Base-by-base conservation (phyloP, 192 early-diverging fungal genomes). In the Rhizophagus prolifer region DNA sequence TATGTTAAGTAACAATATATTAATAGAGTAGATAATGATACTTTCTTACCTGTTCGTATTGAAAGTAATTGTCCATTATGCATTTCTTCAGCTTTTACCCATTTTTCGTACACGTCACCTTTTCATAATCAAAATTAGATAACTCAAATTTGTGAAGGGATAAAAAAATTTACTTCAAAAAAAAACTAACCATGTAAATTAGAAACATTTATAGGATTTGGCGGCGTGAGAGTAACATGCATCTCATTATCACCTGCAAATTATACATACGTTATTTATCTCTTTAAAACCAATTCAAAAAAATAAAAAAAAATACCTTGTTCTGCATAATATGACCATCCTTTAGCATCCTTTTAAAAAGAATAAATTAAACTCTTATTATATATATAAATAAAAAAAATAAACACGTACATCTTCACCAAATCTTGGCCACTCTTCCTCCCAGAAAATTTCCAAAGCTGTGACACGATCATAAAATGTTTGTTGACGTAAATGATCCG, bases 371-470 rank as follows among this genome's bases (percentile, higher is more conserved):
- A 38, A 6, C 5, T 38, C 10, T 10, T 61, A 25, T 0, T 61
- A n/a, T 10, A 61, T 6, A 64, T 16, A 31, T 30, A 26, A 6
- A 30, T 30, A 13, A 26, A 10, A 14, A n/a, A 23, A 3, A 64
- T 68, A 19, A 7, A 8, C 28, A 62, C 31, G 7, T 50, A 82
- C 84, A 64, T 83, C 79, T 69, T 90, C 88, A 8, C 86, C 88
- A 75, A 90, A 86, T 4, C 88, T 79, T 41, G 83, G 81, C 19
- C 82, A 73, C 71, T 90, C 88, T 31, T 80, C 81, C 38, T 88
- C 86, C 88, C 88, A 90, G 62, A 84, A 90, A 6, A 82, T 75
- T 23, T 80, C 83, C 16, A 90, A 79, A 41, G 76, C 79, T 2
- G 70, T 58, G 1, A 88, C n/a, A 70, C 84, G 81, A 25, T 83